A percentile compares a stretch with the other conserved stretches of the same genome.
Evolutionary conservation across 371 early-diverging fungal genomes (phyloP).

Genomic region (Mortierella sp.): DNA sequence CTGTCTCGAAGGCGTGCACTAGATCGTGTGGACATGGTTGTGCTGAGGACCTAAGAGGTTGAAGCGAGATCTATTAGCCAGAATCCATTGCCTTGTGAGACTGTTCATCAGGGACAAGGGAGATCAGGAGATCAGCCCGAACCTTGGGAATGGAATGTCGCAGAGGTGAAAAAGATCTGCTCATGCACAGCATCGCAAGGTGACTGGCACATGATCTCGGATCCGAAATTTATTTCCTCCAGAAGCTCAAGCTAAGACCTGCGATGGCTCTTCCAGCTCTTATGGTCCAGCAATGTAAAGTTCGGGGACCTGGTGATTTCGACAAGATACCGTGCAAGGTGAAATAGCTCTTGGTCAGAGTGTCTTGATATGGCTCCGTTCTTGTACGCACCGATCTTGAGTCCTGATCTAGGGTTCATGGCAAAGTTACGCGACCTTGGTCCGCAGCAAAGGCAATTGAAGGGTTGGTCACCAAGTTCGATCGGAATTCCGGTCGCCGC

Average conservation of each 20-base stretch:
- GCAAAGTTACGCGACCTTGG: constrained; percentile 63
- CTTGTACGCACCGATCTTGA: constrained; percentile 69
- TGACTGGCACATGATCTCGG: too few species aligned
- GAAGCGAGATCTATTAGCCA: not conserved
- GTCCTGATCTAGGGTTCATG: constrained; percentile 62
- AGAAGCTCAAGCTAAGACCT: constrained; percentile 7
- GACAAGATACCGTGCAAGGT: constrained; percentile 62
- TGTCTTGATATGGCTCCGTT: constrained; percentile 55
- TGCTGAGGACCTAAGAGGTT: not conserved
- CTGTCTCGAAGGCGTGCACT: constrained; percentile 29
- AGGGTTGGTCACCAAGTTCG: too few species aligned
- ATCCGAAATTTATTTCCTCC: too few species aligned
- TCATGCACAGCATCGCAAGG: too few species aligned
- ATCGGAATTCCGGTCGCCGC: too few species aligned
- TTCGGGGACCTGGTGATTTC: constrained; percentile 55
- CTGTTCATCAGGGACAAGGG: too few species aligned
- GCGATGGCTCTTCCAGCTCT: constrained; percentile 52
- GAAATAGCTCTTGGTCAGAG: constrained; percentile 62
- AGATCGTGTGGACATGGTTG: constrained; percentile 38
- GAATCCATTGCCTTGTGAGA: too few species aligned
- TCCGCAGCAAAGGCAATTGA: not conserved
- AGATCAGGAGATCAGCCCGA: too few species aligned
- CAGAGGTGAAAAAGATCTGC: too few species aligned
- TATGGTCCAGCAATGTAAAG: constrained; percentile 63
- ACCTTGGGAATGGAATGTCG: too few species aligned